Base-by-base conservation (phyloP, 2,329 filamentous ascomycete genomes). In the Penicillium sp. region DNA sequence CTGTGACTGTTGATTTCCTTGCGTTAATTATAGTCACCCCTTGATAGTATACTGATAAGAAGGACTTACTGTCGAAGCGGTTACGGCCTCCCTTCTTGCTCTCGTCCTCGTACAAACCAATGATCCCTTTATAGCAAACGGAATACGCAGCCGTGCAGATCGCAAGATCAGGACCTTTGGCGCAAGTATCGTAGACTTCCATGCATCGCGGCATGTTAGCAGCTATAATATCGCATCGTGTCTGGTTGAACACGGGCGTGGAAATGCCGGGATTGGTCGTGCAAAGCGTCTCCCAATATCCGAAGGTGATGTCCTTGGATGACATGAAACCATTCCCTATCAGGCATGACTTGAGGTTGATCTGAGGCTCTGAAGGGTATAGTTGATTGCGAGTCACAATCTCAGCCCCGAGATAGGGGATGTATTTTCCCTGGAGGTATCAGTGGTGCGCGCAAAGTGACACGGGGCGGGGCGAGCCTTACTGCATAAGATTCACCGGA, bases 401-500 rank as follows among this genome's bases (percentile, higher is more conserved):
- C 47, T 79, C 68, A 16, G 73, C 70, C 6, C 71, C 76, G 6
- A 77, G 68, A 29, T 72, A 69, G 2, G 79, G 79, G 18, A 80
- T 73, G 56, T 80, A 81, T 60, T 80, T 75, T 7, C 79, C 79
- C 75, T 70, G n/a, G 0, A 16, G 3, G 23, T n/a, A 23, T 46
- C 10, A 67, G 35, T 21, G 15, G 25, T 15, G 21, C 21, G 12
- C 16, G 6, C 9, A 21, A 27, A 47, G 13, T 4, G 25, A 21
- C 4, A 25, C 6, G 7, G 4, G 16, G 8, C 6, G 34, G 4
- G 16, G 8, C 6, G 29, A 16, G 6, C 15, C 68, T 61, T 62
- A 77, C 74, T n/a, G 68, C 79, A 66, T 79, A 81, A 53, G 74
- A 77, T 56, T 82, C 79, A 0, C 79, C 79, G 0, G 79, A 75